These are phyloP conservation scores for Tilletia setariae DNA, from an alignment of 1,284 basidiomycete genomes.

Conservation along the genomic window DNA sequence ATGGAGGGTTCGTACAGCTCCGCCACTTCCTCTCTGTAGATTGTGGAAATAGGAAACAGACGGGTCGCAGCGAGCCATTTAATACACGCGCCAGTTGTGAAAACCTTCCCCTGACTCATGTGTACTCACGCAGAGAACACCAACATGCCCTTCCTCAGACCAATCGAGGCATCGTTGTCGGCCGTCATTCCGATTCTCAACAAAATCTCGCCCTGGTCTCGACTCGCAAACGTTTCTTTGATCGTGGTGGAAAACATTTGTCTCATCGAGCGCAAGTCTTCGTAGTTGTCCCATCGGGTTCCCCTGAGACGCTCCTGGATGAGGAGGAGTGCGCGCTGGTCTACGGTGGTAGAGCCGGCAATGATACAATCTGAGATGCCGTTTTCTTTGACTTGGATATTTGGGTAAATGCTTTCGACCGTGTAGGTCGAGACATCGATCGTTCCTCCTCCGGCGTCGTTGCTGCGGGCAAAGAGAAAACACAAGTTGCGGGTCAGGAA, in stretches of 20 bases:
- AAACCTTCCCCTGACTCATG: no score
- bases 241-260: slow-evolving; percentile 20
- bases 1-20: slow-evolving; percentile 22
- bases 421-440: slow-evolving; percentile 24
- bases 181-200: slow-evolving; percentile 22
- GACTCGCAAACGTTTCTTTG: slow-evolving; percentile 21
- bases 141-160: slow-evolving; percentile 20
- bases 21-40: slow-evolving; percentile 20
- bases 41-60: not conserved
- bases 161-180: slow-evolving; percentile 20
- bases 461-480: not conserved
- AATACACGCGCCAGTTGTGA: no score
- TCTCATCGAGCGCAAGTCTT: slow-evolving; percentile 21
- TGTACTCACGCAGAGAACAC: slow-evolving; percentile 21
- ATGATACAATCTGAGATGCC: slow-evolving; percentile 24
- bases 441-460: slow-evolving; percentile 19
- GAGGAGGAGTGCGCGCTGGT: slow-evolving; percentile 22
- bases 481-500: no score
- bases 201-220: slow-evolving; percentile 21
- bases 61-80: not conserved
- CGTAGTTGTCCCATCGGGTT: slow-evolving; percentile 24
- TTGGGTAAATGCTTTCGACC: slow-evolving; percentile 19
- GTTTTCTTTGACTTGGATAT: slow-evolving; percentile 21
- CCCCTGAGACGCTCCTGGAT: slow-evolving; percentile 20
- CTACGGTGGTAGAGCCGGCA: slow-evolving; percentile 20